Conservation (phyloP, 1,284 basidiomycete species). For the Ceraceosorus bombacis region DNA sequence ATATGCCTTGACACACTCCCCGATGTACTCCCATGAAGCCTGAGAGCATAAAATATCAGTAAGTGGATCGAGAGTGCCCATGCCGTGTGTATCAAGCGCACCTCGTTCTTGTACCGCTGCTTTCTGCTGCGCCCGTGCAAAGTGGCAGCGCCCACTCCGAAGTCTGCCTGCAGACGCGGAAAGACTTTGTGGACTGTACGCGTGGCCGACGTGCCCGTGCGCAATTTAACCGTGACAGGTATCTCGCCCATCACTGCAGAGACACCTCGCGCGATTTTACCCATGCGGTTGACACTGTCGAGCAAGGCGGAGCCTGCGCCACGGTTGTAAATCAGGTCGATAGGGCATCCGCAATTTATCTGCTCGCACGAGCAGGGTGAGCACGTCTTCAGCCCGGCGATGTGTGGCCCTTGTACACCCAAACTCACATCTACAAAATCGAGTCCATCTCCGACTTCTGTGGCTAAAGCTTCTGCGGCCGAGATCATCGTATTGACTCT, state of each 20-base stretch:
- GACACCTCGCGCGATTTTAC: constrained; percentile 85
- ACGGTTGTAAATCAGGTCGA: constrained; percentile 85
- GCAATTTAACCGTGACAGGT: constrained; percentile 86
- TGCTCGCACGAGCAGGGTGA: not conserved
- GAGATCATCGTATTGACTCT: constrained; percentile 62
- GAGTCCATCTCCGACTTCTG: constrained; percentile 58
- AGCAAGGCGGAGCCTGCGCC: constrained; percentile 87
- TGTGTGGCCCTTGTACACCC: not conserved
- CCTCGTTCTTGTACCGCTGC: constrained; percentile 45
- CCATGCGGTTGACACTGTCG: constrained; percentile 71
- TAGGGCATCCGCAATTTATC: constrained; percentile 92
- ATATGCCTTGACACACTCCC: constrained; percentile 73
- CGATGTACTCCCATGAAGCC: constrained; percentile 54
- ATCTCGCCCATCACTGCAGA: constrained; percentile 80
- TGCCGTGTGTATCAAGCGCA: not conserved
- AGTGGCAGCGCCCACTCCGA: constrained; percentile 70
- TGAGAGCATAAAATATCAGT: not conserved
- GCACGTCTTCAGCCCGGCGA: no score
- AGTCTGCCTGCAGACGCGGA: constrained; percentile 69
- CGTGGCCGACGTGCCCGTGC: constrained; percentile 66
- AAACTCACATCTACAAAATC: constrained; percentile 69
- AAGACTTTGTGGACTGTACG: constrained; percentile 79
- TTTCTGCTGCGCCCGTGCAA: constrained; percentile 66
- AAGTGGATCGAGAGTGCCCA: not conserved
- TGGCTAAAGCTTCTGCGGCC: constrained; percentile 72